Evolutionary conservation across 306 rosid species (phyloP).

Genomic region (Vigna reflexopilosa): DNA sequence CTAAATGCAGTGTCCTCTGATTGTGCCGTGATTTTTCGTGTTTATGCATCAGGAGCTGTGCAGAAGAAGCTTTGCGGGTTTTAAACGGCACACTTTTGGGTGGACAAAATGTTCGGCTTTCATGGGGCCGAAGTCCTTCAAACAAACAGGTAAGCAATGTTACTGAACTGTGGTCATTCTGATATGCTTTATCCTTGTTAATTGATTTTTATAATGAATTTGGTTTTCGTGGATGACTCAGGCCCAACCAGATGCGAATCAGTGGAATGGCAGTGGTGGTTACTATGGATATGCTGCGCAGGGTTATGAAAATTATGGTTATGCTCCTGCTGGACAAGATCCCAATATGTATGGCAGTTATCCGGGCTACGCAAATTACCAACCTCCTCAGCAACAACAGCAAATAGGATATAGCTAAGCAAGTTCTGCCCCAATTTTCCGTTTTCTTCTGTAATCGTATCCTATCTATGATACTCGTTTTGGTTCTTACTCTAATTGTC

Average conservation of each 20-base stretch:
- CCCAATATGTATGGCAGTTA: constrained; percentile 84
- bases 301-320: constrained; percentile 85
- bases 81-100: constrained; percentile 78
- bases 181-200: not conserved
- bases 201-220: constrained; percentile 24
- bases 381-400: constrained; percentile 84
- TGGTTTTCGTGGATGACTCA: constrained; percentile 49
- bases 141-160: constrained; percentile 76
- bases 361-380: constrained; percentile 78
- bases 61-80: constrained; percentile 83
- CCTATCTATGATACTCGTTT: constrained; percentile 40
- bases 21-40: constrained; percentile 7
- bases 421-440: constrained; percentile 25
- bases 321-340: constrained; percentile 85
- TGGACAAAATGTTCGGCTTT: constrained; percentile 88
- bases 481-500: constrained; percentile 32
- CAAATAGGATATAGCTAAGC: constrained; percentile 78
- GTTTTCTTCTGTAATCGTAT: constrained; percentile 41
- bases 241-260: constrained; percentile 82
- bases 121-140: constrained; percentile 99
- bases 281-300: constrained; percentile 80
- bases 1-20: not conserved
- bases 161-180: constrained; percentile 33
- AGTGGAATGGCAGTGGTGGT: constrained; percentile 84
- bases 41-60: constrained; percentile 68